Percentiles rank a stretch among this genome's conserved stretches.
Conservation (phyloP, 2,329 filamentous ascomycete species). For the Didymella glomerata region DNA sequence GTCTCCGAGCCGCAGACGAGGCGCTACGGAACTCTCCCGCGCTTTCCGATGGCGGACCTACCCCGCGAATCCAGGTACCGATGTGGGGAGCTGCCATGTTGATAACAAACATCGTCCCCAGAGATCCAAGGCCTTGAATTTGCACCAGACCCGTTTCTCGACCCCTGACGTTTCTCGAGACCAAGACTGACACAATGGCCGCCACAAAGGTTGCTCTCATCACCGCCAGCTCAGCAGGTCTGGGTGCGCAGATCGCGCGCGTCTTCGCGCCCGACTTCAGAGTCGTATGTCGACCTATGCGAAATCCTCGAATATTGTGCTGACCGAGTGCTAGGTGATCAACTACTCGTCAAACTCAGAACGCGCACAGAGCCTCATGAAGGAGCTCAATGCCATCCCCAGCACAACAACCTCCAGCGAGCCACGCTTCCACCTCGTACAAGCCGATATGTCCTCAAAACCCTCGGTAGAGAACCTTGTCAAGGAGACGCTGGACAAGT, state of each 20-base stretch:
- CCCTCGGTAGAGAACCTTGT: slow-evolving; percentile 55
- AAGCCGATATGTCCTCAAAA: slow-evolving; percentile 57
- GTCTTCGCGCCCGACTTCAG: slow-evolving; percentile 58
- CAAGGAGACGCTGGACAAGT: slow-evolving; percentile 53
- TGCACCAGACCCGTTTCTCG: background rate
- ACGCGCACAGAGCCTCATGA: slow-evolving; percentile 52
- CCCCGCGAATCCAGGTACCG: background rate
- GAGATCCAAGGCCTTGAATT: background rate
- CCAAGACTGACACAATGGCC: slow-evolving; percentile 37
- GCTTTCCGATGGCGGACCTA: background rate
- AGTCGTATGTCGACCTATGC: slow-evolving; percentile 46
- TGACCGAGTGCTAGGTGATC: slow-evolving; percentile 50
- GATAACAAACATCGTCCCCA: background rate
- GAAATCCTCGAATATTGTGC: background rate
- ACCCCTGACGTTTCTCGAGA: background rate
- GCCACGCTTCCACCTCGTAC: slow-evolving; percentile 55
- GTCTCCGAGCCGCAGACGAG: background rate
- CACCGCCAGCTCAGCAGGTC: slow-evolving; percentile 59
- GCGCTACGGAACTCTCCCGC: background rate
- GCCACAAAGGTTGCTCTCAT: slow-evolving; percentile 58
- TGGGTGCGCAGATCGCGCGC: slow-evolving; percentile 59
- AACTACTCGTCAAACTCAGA: slow-evolving; percentile 58
- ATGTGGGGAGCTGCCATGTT: background rate
- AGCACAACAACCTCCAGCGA: slow-evolving; percentile 36
- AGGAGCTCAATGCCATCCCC: slow-evolving; percentile 53